Percentiles rank a stretch among this genome's conserved stretches.
Evolutionary conservation across 2,329 filamentous ascomycete genomes (phyloP).

Genomic region (Scedosporium aurantiacum): DNA sequence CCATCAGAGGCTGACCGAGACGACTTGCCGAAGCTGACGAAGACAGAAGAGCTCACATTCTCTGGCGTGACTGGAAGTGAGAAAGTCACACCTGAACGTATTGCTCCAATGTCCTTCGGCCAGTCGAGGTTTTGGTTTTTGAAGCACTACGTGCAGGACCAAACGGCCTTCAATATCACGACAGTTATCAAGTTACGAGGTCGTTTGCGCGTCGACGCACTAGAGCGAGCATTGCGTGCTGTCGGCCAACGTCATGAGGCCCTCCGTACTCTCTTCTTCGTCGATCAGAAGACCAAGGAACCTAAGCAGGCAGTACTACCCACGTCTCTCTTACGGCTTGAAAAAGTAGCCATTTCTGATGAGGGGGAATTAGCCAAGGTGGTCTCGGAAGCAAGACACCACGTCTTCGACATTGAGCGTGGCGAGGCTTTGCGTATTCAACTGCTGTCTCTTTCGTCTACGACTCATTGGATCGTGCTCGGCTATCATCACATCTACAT

Average conservation of each 20-base stretch:
- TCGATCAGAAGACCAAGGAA: constrained; percentile 9
- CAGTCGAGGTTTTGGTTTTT: constrained; percentile 31
- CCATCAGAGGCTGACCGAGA: neutral
- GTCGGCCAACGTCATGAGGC: constrained; percentile 21
- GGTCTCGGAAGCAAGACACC: constrained; percentile 18
- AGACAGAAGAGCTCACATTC: neutral
- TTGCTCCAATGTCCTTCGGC: constrained; percentile 22
- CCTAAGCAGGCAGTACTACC: constrained; percentile 10
- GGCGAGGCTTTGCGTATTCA: constrained; percentile 22
- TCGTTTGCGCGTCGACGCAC: constrained; percentile 15
- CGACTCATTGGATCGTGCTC: constrained; percentile 29
- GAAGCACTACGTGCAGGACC: constrained; percentile 20
- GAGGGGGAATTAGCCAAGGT: constrained; percentile 14
- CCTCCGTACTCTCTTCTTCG: constrained; percentile 21
- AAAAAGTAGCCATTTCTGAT: neutral
- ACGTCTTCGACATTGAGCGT: constrained; percentile 25
- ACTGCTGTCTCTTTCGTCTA: constrained; percentile 22
- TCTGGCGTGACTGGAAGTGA: neutral
- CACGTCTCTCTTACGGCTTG: constrained; percentile 9
- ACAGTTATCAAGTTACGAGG: constrained; percentile 20
- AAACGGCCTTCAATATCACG: constrained; percentile 28
- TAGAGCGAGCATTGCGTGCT: constrained; percentile 21
- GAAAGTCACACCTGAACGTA: neutral
- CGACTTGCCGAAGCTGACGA: neutral
- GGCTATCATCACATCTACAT: constrained; percentile 38